Base-by-base conservation (phyloP, 1,284 basidiomycete species). In the Bjerkandera adusta region DNA sequence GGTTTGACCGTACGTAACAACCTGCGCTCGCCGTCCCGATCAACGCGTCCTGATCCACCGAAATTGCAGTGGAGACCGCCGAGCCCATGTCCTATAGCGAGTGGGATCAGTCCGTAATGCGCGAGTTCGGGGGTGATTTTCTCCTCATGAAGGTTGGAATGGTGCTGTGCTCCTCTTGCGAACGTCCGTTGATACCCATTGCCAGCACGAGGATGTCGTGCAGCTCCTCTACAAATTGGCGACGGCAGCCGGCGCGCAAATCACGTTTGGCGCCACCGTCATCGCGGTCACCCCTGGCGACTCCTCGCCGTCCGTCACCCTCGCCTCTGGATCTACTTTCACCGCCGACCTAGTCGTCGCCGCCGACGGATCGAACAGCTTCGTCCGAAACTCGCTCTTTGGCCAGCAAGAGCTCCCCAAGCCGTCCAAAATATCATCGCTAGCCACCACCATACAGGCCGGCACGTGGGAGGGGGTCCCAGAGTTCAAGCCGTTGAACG, bases 51-150 rank as follows among this genome's bases (percentile, higher is more conserved):
- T 26, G 21, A 36, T 11, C 27, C 20, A 26, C 13, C 10, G 8
- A 22, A 8, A 16, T 43, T 12, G 20, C 55, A 80, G 77, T 69
- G 37, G 65, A 69, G 35, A 69, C 69, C 1, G 71, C 69, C 13
- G 62, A 76, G 33, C 49, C 63, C 35, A 55, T 75, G 13, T 79
- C 79, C 20, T 61, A 60, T 43, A 54, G 76, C 18, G 68, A 71
- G 47, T 81, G 79, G 76, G 67, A 68, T 47, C 68, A 76, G 42
- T 72, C 75, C 27, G 67, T 81, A 6, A 68, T 82, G 47, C 61
- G 68, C 39, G 78, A 79, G 48, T 70, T 72, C 0, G 79, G 79
- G 5, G 77, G 72, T 1, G 72, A 77, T 18, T 79, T 79, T 51
- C 58, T 74, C 39, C 56, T 80, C 38, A 69, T 77, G 53, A 64